Evolutionary conservation across 495 filamentous ascomycete species (phyloP), one percentile per base, ranked within the genome.

Genomic region (Penicillium maclennaniae): DNA sequence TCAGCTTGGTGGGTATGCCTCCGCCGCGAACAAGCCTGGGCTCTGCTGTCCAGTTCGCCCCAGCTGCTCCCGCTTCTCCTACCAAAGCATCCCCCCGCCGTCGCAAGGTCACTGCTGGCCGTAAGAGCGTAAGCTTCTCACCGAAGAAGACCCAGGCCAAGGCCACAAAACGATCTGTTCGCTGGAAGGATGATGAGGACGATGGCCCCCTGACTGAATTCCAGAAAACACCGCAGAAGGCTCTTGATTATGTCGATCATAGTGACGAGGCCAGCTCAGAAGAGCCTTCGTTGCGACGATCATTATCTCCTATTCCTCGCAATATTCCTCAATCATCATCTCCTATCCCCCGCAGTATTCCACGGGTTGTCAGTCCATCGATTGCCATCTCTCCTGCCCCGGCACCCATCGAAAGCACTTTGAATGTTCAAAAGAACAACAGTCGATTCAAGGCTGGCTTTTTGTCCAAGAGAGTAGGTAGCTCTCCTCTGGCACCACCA

Each of bases 401-500:
- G 3, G 63, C 58, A 2, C 48, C 62, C 0, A 50, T 65, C 14
- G 74, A 75, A 21, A 56, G 64, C 15, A 66, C 66, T 1, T 54
- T 77, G 45, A 70, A 67, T 34, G 54, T 74, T 34, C 66, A 65
- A 17, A 76, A 72, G 59, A 91, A 88, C 60, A 82, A 79, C 48
- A 91, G 83, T 68, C 81, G 93, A 31, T 96, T 98, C 77, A 88
- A 96, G 63, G 79, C 91, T 28, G 93, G 93, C 23, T 96, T 95
- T 67, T 74, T 97, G 47, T 85, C 87, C 17, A 95, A 95, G 74
- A 85, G 80, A 56, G 57, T 69, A 1, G 73, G 79, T 50, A 83
- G 81, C 51, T 89, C 88, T 27, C 86, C 87, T 6, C 68, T 80
- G 17, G 63, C 63, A 23, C 76, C 86, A 20, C 86, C 85, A 7